Evolutionary conservation across 306 rosid species (phyloP), one percentile per base, ranked within the genome.

Genomic region (Inga oerstediana): DNA sequence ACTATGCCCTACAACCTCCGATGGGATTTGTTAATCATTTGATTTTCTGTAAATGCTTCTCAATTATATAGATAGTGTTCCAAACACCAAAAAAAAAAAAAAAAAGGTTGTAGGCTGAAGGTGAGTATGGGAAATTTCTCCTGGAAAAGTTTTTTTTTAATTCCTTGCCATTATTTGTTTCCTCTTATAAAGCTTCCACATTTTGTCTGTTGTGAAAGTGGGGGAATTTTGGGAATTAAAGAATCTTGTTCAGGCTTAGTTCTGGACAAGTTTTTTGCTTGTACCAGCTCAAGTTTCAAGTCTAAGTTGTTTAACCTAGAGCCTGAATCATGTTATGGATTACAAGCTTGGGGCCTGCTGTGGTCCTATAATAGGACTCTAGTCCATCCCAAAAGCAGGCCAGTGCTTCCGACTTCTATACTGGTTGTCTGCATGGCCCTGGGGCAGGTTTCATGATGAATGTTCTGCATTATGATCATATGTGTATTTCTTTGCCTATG

Each of bases 141-240:
- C 20, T 4, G 13, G 61, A 51, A 48, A 59, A 43, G 41, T 56
- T 35, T 17, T 72, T 76, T 72, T 76, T 45, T 13, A 76, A 49
- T 74, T n/a, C 52, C 17, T 46, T 46, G 75, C 41, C 43, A 30
- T 43, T 61, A 83, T 72, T 34, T n/a, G 75, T 72, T 46, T 51
- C 35, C 75, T 67, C 43, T n/a, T 44, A 22, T 17, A 49, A 17
- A 16, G 45, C 43, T 35, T 59, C 3, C 48, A 65, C 8, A 22
- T 79, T 46, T 74, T 83, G 74, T 72, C 22, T 76, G 45, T 34
- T 71, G 65, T 80, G 83, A 39, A 35, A 43, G 77, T 87, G 44
- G 46, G 72, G 54, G 30, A 73, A 76, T 30, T 75, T 74, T n/a
- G 59, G 77, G 75, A 22, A 34, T 77, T 45, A 56, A 46, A 24